Percentiles rank a stretch among this genome's conserved stretches.
Evolutionary conservation across 208 protist genomes (phyloP).

Genomic region (Entamoeba dispar): DNA sequence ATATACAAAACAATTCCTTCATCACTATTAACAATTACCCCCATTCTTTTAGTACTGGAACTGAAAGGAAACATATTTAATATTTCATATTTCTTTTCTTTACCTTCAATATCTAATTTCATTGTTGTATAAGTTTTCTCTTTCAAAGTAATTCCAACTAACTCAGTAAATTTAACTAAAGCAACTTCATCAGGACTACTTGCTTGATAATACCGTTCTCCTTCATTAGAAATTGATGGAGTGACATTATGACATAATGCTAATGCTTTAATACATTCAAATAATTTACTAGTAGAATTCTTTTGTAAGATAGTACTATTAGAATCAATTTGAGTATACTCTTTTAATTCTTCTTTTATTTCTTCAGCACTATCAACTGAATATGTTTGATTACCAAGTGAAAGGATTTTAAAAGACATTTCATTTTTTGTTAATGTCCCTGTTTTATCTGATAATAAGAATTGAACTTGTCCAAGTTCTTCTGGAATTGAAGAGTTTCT

Average conservation of each 20-base stretch:
- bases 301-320: background rate
- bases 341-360: constrained; percentile 17
- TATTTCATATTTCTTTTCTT: constrained; percentile 52
- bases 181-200: constrained; percentile 71
- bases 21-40: constrained; percentile 66
- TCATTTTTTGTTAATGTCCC: constrained; percentile 89
- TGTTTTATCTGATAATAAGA: constrained; percentile 89
- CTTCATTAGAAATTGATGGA: constrained; percentile 47
- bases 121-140: constrained; percentile 27
- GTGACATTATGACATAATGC: constrained; percentile 72
- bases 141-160: constrained; percentile 37
- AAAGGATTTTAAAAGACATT: constrained; percentile 54
- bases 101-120: constrained; percentile 28
- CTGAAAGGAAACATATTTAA: constrained; percentile 85
- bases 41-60: constrained; percentile 85
- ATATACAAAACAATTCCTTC: constrained; percentile 61
- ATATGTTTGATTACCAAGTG: background rate
- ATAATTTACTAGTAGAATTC: background rate
- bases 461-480: constrained; percentile 80
- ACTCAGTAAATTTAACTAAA: constrained; percentile 70
- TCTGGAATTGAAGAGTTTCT: constrained; percentile 79
- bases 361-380: constrained; percentile 7
- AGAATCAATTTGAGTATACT: background rate
- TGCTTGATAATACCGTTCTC: constrained; percentile 31
- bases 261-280: constrained; percentile 20